phyloP scores from a whole-genome alignment of 2,329 filamentous ascomycete species.

The Apiospora arundinis region DNA sequence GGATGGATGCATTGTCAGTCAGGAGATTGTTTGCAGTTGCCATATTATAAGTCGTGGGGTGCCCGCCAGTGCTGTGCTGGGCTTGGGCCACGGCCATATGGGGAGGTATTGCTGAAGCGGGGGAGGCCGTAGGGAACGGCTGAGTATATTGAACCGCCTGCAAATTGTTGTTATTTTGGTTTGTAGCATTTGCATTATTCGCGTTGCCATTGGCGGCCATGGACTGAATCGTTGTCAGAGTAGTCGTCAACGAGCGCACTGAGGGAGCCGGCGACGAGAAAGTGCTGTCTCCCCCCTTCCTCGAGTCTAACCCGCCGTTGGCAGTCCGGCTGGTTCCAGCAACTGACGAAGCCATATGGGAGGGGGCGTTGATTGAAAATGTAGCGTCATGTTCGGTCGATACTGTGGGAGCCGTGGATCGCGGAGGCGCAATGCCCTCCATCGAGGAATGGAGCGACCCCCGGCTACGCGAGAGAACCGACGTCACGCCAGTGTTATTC shows the following conservation, averaged over 20 bases:
- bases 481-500: constrained; percentile 54
- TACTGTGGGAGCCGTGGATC: constrained; percentile 78
- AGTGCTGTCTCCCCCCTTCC: constrained; percentile 75
- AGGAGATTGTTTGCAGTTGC: constrained; percentile 83
- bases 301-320: constrained; percentile 69
- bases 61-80: constrained; percentile 42
- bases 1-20: constrained; percentile 84
- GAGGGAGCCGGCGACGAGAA: constrained; percentile 86
- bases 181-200: constrained; percentile 47
- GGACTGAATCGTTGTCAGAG: constrained; percentile 85
- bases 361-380: constrained; percentile 76
- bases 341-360: constrained; percentile 69
- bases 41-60: constrained; percentile 76
- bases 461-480: constrained; percentile 63
- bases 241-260: constrained; percentile 80
- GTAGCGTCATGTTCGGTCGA: constrained; percentile 83
- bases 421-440: constrained; percentile 63
- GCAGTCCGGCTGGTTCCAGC: constrained; percentile 77
- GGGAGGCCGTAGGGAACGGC: constrained; percentile 68
- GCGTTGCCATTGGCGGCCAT: constrained; percentile 47
- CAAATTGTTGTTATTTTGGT: constrained; percentile 46
- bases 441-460: constrained; percentile 67
- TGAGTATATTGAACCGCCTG: constrained; percentile 68
- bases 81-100: constrained; percentile 60
- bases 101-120: constrained; percentile 74